Base-by-base conservation (phyloP, 2,329 filamentous ascomycete species). In the Aphanoascus verrucosus region DNA sequence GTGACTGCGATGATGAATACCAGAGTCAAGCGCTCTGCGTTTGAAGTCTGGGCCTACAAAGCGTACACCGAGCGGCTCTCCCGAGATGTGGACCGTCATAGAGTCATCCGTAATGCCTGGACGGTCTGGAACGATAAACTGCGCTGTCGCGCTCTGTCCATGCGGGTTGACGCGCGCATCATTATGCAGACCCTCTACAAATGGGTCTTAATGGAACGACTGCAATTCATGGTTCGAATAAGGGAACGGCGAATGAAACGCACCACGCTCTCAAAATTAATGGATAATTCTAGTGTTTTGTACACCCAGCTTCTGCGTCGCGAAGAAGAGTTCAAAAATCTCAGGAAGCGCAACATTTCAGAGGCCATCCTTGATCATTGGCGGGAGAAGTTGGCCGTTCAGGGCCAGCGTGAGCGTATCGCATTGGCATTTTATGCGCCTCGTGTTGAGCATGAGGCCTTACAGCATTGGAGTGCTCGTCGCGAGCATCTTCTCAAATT, bases 41-140 rank as follows among this genome's bases (percentile, higher is more conserved):
- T 82, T 34, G 62, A 64, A 7, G 65, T 69, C 15, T 84, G 81
- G 80, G 68, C 71, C 12, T 65, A 69, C 20, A 74, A 71, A 46
- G 58, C 69, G 47, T 63, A 67, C 38, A 68, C 74, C 58, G 68
- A 74, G 34, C 68, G 67, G 45, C 68, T 74, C 58, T 80, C 81
- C 15, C 66, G 68, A 19, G 65, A 72, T 48, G 67, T 78, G 32
- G 73, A 83, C 61, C 74, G 69, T 9, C 64, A 71, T 58, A 75
- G 79, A 44, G 63, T 83, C 28, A 61, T 82, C 48, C 75, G 74
- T 48, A 80, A 80, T 62, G 72, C 77, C 2, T 81, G 78, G 71
- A 81, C 75, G 1, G 68, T 70, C 9, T 85, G 82, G 82, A 84
- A 83, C 57, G 78, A 84, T 60, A 69, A 69, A 14, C 69, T 83